These are phyloP conservation scores for Fusarium verticillioides DNA, from an alignment of 2,329 filamentous ascomycete genomes.

Conservation along the genomic window DNA sequence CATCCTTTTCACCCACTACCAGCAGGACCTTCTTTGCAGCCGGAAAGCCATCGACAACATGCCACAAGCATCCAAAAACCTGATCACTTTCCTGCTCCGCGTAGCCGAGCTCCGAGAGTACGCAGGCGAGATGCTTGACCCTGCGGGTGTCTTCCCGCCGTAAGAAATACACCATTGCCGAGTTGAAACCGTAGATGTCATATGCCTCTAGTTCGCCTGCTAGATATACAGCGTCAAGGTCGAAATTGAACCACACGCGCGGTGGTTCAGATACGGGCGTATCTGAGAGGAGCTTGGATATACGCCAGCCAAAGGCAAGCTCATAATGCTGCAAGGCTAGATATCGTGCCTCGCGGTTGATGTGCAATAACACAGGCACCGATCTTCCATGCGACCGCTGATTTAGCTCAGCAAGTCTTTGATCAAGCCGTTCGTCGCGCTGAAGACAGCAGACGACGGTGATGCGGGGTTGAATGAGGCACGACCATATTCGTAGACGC, in stretches of 20 bases:
- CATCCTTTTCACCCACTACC: constrained; percentile 54
- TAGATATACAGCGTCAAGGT: constrained; percentile 58
- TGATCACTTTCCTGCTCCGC: constrained; percentile 56
- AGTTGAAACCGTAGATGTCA: constrained; percentile 59
- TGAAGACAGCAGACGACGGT: constrained; percentile 57
- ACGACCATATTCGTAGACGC: constrained; percentile 60
- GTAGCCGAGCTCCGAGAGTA: constrained; percentile 57
- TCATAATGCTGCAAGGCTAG: constrained; percentile 58
- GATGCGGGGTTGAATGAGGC: constrained; percentile 58
- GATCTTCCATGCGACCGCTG: constrained; percentile 41
- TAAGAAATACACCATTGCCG: constrained; percentile 62
- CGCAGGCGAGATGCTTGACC: constrained; percentile 57
- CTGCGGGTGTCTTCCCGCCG: constrained; percentile 55
- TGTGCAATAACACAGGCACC: constrained; percentile 57
- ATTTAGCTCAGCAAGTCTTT: constrained; percentile 45
- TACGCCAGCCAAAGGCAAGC: constrained; percentile 59
- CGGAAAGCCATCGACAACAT: constrained; percentile 59
- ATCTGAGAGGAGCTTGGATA: constrained; percentile 54
- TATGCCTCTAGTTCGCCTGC: constrained; percentile 60
- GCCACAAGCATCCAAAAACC: constrained; percentile 60
- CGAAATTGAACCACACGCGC: constrained; percentile 61
- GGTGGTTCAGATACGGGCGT: constrained; percentile 51
- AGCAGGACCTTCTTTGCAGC: constrained; percentile 52
- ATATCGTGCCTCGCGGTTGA: constrained; percentile 56
- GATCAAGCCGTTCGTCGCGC: constrained; percentile 43